phyloP scores from a whole-genome alignment of 371 early-diverging fungal genomes.

The Apophysomyces variabilis region DNA sequence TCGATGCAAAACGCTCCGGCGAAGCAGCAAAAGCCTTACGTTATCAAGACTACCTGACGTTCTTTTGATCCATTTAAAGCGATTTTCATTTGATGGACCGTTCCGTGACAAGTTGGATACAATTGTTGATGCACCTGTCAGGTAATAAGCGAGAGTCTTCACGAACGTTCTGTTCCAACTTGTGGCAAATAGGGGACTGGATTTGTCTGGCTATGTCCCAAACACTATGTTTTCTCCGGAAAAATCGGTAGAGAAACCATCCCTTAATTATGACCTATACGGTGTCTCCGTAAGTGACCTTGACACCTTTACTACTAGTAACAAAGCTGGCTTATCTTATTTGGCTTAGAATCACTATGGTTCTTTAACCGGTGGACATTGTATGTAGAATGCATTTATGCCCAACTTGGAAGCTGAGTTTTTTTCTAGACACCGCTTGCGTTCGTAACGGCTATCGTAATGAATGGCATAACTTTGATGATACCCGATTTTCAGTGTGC shows the following conservation, averaged over 20 bases:
- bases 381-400: constrained; percentile 23
- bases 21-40: constrained; percentile 77
- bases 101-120: constrained; percentile 93
- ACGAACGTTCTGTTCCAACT: constrained; percentile 1
- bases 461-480: constrained; percentile 95
- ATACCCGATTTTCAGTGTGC: constrained; percentile 78
- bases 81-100: constrained; percentile 92
- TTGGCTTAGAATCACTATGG: constrained; percentile 85
- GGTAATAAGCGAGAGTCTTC: constrained; percentile 24
- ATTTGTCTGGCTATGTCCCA: constrained; percentile 39
- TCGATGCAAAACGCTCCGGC: constrained; percentile 74
- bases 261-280: constrained; percentile 80
- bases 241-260: constrained; percentile 41
- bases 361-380: constrained; percentile 91
- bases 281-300: constrained; percentile 75
- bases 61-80: constrained; percentile 89
- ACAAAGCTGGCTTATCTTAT: background rate
- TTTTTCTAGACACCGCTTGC: constrained; percentile 76
- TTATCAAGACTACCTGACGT: constrained; percentile 87
- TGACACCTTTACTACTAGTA: background rate
- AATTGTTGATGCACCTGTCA: constrained; percentile 82
- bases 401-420: background rate
- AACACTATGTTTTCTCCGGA: constrained; percentile 69
- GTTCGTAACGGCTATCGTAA: constrained; percentile 78
- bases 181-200: constrained; percentile 26